These are phyloP conservation scores for Coemansia sp. DNA, from an alignment of 192 early-diverging fungal genomes.

Conservation along the genomic window DNA sequence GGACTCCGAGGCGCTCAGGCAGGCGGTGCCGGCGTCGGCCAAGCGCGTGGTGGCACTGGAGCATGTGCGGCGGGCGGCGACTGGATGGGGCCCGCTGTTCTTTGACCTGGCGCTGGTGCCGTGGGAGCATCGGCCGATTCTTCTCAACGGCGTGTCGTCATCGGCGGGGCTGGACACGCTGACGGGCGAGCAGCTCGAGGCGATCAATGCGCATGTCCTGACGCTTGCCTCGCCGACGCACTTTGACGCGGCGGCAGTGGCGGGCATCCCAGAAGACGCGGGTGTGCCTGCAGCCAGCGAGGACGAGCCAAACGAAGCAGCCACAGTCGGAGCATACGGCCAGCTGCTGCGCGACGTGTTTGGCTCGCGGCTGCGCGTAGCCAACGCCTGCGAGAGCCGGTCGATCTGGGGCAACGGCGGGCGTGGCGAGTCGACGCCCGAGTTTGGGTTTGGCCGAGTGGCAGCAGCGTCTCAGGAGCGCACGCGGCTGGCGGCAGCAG, in stretches of 20 bases:
- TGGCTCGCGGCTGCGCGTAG: slow-evolving; percentile 72
- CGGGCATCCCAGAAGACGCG: slow-evolving; percentile 31
- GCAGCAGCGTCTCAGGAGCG: slow-evolving; percentile 72
- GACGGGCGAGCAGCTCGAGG: slow-evolving; percentile 26
- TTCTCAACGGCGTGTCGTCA: slow-evolving; percentile 38
- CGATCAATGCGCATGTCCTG: slow-evolving; percentile 24
- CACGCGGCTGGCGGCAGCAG: slow-evolving; percentile 64
- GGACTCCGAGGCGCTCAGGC: slow-evolving; percentile 63
- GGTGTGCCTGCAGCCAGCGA: slow-evolving; percentile 32
- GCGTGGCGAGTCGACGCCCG: slow-evolving; percentile 67
- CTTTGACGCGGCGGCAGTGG: slow-evolving; percentile 43
- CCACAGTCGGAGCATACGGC: slow-evolving; percentile 66
- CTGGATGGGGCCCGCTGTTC: slow-evolving; percentile 46
- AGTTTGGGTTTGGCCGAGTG: slow-evolving; percentile 87
- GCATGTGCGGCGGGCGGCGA: slow-evolving; percentile 63
- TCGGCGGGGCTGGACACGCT: slow-evolving; percentile 27
- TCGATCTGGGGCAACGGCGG: slow-evolving; percentile 73
- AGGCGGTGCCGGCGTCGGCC: slow-evolving; percentile 65
- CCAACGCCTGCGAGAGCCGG: slow-evolving; percentile 73
- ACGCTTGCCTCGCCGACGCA: slow-evolving; percentile 37
- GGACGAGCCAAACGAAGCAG: slow-evolving; percentile 30
- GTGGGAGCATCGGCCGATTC: slow-evolving; percentile 35
- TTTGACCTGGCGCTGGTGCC: slow-evolving; percentile 2
- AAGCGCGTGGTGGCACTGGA: slow-evolving; percentile 69
- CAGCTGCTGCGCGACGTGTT: slow-evolving; percentile 83